Evolutionary conservation across 306 rosid genomes (phyloP).

Genomic region (Lagenaria siceraria): DNA sequence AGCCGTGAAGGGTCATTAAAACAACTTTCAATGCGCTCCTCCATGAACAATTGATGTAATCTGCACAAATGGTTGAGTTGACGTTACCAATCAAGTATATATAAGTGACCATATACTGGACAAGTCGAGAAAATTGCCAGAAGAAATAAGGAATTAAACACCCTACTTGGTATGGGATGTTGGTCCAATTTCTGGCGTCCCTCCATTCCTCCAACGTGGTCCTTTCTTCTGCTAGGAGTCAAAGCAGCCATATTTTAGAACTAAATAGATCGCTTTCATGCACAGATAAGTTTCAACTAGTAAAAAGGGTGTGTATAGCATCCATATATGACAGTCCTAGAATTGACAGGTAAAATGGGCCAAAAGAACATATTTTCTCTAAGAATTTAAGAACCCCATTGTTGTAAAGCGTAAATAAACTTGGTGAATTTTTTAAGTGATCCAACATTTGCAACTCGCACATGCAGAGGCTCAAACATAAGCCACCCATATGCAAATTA

Average conservation of each 20-base stretch:
- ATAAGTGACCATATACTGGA: slow-evolving; percentile 5
- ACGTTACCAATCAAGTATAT: slow-evolving; percentile 17
- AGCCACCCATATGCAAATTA: not conserved
- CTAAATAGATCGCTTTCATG: not conserved
- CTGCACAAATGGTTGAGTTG: slow-evolving; percentile 33
- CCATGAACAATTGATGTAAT: slow-evolving; percentile 71
- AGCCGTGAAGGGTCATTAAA: slow-evolving; percentile 56
- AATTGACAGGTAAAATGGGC: not conserved
- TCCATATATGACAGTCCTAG: not conserved
- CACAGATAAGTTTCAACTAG: not conserved
- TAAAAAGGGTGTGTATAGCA: not conserved
- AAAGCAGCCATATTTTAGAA: slow-evolving; percentile 4
- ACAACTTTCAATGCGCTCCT: slow-evolving; percentile 73
- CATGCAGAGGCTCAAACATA: not conserved
- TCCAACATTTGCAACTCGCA: not conserved
- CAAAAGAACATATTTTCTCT: not conserved
- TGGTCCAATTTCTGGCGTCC: slow-evolving; percentile 37
- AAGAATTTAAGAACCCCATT: not conserved
- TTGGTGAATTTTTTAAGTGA: not conserved
- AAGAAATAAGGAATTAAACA: slow-evolving; percentile 20
- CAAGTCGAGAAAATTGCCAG: slow-evolving; percentile 15
- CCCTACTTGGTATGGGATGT: slow-evolving; percentile 77
- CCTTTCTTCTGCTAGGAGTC: slow-evolving; percentile 53
- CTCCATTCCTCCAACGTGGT: slow-evolving; percentile 52
- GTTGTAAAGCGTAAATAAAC: not conserved